Evolutionary conservation across 1,139 yeast genomes (phyloP).

Genomic region (Zhuliangozyma parablackwelliae): DNA sequence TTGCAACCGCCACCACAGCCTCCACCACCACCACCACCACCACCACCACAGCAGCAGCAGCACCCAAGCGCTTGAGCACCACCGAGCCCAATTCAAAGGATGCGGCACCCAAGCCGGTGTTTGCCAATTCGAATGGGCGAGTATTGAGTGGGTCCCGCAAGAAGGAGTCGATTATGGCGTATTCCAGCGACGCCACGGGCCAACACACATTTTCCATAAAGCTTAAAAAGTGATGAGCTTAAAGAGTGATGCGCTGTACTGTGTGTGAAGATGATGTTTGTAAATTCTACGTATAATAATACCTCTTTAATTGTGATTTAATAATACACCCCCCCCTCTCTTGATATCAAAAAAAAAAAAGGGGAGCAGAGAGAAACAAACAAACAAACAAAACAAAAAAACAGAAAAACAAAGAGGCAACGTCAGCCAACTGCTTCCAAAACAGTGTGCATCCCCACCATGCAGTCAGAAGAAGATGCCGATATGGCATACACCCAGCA

Average conservation of each 20-base stretch:
- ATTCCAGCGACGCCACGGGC: conserved; percentile 41
- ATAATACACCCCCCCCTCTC: too few species aligned
- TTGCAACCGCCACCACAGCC: neutral
- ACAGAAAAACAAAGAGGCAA: neutral
- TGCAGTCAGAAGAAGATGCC: neutral
- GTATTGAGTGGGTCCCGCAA: conserved; percentile 19
- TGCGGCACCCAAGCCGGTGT: conserved; percentile 17
- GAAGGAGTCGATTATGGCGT: conserved; percentile 36
- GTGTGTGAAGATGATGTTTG: too few species aligned
- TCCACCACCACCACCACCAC: neutral
- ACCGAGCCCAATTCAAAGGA: too few species aligned
- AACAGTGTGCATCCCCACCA: neutral
- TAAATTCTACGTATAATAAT: too few species aligned
- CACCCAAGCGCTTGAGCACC: conserved; percentile 3
- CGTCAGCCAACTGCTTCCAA: neutral
- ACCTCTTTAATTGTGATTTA: too few species aligned
- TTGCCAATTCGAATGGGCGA: conserved; percentile 22
- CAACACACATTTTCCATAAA: conserved; percentile 39
- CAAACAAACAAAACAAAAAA: neutral
- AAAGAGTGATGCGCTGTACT: too few species aligned
- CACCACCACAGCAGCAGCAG: conserved; percentile 3
- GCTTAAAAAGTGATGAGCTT: conserved; percentile 20
- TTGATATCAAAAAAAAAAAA: too few species aligned
- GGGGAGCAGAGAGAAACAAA: neutral
- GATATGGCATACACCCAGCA: conserved; percentile 19